These are phyloP conservation scores for Shiraia sp. DNA, from an alignment of 2,329 filamentous ascomycete species.

Conservation along the genomic window DNA sequence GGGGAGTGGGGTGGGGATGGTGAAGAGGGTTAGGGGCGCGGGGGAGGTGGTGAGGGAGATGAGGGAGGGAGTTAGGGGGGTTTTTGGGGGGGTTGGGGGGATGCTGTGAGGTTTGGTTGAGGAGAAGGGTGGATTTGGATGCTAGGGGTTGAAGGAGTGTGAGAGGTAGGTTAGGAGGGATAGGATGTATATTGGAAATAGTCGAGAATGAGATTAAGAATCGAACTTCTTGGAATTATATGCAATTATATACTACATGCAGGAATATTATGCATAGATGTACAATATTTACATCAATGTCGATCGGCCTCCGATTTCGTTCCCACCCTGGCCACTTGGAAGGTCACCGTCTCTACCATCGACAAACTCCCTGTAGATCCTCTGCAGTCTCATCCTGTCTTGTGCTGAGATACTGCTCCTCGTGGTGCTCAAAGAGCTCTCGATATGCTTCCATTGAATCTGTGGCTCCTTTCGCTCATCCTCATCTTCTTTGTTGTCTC, in stretches of 20 bases:
- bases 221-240: background rate
- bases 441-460: conserved; percentile 82
- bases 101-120: conserved; percentile 1
- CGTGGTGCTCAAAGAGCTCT: conserved; percentile 75
- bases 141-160: no score
- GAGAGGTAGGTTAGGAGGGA: no score
- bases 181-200: no score
- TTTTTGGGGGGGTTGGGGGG: conserved; percentile 26
- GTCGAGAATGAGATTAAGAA: no score
- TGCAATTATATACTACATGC: background rate
- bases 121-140: no score
- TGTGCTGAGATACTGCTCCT: conserved; percentile 79
- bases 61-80: conserved; percentile 42
- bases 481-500: conserved; percentile 19
- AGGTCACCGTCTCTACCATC: conserved; percentile 92
- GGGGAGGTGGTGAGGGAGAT: conserved; percentile 57
- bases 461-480: conserved; percentile 67
- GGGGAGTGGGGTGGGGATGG: conserved; percentile 63
- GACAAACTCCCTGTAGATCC: conserved; percentile 92
- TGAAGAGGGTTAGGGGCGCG: conserved; percentile 55
- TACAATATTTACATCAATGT: conserved; percentile 80
- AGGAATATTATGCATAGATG: background rate
- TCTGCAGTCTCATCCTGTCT: conserved; percentile 73
- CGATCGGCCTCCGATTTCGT: conserved; percentile 87
- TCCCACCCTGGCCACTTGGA: conserved; percentile 88